Base-by-base conservation (phyloP, 495 filamentous ascomycete genomes). In the Cudoniella acicularis region DNA sequence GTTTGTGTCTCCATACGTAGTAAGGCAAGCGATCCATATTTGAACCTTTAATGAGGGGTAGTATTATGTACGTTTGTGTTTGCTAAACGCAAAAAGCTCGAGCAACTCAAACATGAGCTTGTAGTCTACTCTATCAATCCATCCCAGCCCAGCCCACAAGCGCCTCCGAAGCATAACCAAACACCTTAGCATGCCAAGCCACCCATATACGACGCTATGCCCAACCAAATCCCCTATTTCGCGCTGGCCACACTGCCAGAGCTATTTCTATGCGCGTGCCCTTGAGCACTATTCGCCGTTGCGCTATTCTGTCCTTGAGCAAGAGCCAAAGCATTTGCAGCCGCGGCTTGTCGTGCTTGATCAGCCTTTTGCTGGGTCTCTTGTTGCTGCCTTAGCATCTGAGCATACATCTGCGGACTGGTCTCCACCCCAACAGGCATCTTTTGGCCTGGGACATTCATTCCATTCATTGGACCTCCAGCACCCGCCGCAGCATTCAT, bases 311-410 rank as follows among this genome's bases (percentile, higher is more conserved):
- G 59, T 6, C 16, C 2, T 40, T 56, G 50, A 16, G 36, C 56
- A 20, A 46, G 23, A 1, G 16, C 55, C 0, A 49, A 43, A 16
- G 46, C 52, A 52, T 50, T 54, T 3, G 45, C 54, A n/a, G n/a
- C n/a, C n/a, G n/a, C n/a, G 23, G 52, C 56, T 22, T 46, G 36
- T 43, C 59, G 56, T 41, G 24, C 26, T 25, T 57, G 48, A 24
- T 43, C 10, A 20, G 42, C 54, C 24, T 61, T 54, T n/a, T 55
- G 56, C 41, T 67, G 62, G 20, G 43, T 49, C 24, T 68, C 74
- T 56, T 91, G 88, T 57, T 89, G 86, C 24, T 84, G 83, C 48
- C 88, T 79, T 66, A 91, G 82, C 64, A 89, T 83, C 43, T 87
- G 85, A 18, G 87, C 87, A 66, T 88, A 92, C 21, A 87, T 80